Conservation (phyloP, 352 stramenopile genomes). For the Phytopythium delawarense region DNA sequence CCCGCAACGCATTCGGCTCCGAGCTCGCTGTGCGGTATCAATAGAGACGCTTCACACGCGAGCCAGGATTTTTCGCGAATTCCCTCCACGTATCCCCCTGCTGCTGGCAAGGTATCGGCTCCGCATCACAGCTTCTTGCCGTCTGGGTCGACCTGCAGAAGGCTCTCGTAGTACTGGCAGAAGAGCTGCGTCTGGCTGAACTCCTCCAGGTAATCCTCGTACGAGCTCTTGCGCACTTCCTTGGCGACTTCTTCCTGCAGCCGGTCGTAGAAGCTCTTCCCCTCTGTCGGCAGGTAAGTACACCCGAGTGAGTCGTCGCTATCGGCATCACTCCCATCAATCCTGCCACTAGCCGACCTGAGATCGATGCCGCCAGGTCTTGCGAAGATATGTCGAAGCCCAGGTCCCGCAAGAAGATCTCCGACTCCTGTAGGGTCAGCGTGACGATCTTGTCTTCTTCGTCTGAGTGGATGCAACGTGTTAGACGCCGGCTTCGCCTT, state of each 20-base stretch:
- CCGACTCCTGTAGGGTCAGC: constrained; percentile 62
- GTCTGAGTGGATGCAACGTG: constrained; percentile 8
- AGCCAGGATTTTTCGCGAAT: neutral
- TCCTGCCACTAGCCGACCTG: constrained; percentile 19
- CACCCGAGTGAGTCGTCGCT: constrained; percentile 4
- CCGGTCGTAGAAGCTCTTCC: constrained; percentile 64
- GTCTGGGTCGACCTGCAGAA: constrained; percentile 38
- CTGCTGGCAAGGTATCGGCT: neutral
- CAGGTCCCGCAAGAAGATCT: constrained; percentile 66
- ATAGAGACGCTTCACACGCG: constrained; percentile 3
- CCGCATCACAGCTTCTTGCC: constrained; percentile 11
- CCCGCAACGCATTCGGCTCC: neutral
- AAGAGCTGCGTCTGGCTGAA: constrained; percentile 87
- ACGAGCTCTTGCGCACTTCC: constrained; percentile 64
- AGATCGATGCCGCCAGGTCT: constrained; percentile 37
- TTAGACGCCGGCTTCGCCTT: neutral
- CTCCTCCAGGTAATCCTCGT: constrained; percentile 70
- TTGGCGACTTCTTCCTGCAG: constrained; percentile 72
- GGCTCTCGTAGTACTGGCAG: constrained; percentile 80
- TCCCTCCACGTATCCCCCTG: neutral
- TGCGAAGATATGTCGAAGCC: constrained; percentile 67
- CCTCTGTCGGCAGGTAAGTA: constrained; percentile 10
- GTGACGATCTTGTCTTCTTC: constrained; percentile 78
- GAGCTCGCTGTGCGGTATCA: neutral
- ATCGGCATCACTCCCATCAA: neutral